These are phyloP conservation scores for Xanthoparmelia taractica DNA, from an alignment of 495 filamentous ascomycete genomes.

Conservation along the genomic window DNA sequence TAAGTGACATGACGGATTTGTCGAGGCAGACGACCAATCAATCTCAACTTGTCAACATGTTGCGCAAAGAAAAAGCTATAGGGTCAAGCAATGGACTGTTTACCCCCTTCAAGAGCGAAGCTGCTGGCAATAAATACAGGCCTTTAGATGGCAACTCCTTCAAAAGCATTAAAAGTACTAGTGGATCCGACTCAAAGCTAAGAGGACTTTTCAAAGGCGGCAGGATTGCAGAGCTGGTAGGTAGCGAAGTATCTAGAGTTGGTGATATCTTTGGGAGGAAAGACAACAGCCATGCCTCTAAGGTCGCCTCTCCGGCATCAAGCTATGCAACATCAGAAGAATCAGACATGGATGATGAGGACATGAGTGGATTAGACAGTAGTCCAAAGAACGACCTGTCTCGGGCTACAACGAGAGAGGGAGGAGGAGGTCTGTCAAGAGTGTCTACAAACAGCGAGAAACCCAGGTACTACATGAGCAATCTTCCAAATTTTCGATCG, in stretches of 20 bases:
- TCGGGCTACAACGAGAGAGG: conserved; percentile 34
- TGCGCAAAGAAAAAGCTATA: conserved; percentile 9
- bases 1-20: conserved; percentile 6
- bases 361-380: conserved; percentile 23
- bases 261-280: conserved; percentile 49
- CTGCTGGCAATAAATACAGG: conserved; percentile 10
- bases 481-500: conserved; percentile 47
- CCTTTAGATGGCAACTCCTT: conserved; percentile 17
- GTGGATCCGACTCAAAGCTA: conserved; percentile 30
- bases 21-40: conserved; percentile 11
- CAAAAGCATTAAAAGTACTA: conserved; percentile 22
- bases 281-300: conserved; percentile 36
- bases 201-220: conserved; percentile 50
- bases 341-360: conserved; percentile 40
- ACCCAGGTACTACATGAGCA: conserved; percentile 34
- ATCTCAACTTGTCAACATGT: background rate
- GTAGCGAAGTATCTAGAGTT: conserved; percentile 50
- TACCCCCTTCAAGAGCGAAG: conserved; percentile 20
- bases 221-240: conserved; percentile 47
- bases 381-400: conserved; percentile 31
- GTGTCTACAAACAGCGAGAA: conserved; percentile 35
- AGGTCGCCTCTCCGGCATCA: conserved; percentile 36
- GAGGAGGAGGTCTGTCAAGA: conserved; percentile 35
- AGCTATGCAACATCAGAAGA: conserved; percentile 36
- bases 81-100: conserved; percentile 17